Percentiles rank a stretch among this genome's conserved stretches.
Conservation (phyloP, 2,329 filamentous ascomycete genomes). For the Tolypocladium tropicale region DNA sequence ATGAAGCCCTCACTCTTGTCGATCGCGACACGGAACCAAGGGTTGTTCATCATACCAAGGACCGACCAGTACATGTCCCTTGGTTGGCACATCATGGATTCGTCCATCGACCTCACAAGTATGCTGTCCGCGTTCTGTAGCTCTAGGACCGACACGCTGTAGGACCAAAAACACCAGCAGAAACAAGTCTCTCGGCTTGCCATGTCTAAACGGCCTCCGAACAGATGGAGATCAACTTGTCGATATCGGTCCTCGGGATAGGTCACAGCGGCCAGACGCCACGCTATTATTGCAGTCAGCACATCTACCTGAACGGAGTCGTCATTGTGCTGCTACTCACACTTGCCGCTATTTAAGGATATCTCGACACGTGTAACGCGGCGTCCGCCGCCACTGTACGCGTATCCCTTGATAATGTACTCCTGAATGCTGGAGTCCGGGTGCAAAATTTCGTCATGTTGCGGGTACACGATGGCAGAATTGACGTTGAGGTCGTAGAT, state of each 20-base stretch:
- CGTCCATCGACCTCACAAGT: constrained; percentile 81
- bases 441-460: constrained; percentile 55
- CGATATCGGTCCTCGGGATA: constrained; percentile 85
- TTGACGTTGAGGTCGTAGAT: constrained; percentile 90
- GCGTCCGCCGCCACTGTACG: constrained; percentile 31
- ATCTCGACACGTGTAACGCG: no score
- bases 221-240: constrained; percentile 44
- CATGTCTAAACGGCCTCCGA: constrained; percentile 68
- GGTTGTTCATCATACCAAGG: constrained; percentile 96
- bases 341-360: no score
- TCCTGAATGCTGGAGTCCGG: no score
- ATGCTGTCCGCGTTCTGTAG: constrained; percentile 59
- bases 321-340: no score
- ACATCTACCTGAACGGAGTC: no score
- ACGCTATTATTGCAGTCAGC: no score
- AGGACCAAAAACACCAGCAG: constrained; percentile 82
- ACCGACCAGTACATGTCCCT: constrained; percentile 96
- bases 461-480: constrained; percentile 69
- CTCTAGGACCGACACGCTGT: constrained; percentile 21
- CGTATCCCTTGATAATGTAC: constrained; percentile 13
- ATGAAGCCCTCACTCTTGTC: constrained; percentile 43
- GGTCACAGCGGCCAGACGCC: constrained; percentile 33
- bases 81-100: constrained; percentile 76
- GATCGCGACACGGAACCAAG: constrained; percentile 79
- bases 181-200: constrained; percentile 72